Percentiles rank a stretch among this genome's conserved stretches.
Conservation (phyloP, 805 yeast species). For the Candida lessepsii region DNA sequence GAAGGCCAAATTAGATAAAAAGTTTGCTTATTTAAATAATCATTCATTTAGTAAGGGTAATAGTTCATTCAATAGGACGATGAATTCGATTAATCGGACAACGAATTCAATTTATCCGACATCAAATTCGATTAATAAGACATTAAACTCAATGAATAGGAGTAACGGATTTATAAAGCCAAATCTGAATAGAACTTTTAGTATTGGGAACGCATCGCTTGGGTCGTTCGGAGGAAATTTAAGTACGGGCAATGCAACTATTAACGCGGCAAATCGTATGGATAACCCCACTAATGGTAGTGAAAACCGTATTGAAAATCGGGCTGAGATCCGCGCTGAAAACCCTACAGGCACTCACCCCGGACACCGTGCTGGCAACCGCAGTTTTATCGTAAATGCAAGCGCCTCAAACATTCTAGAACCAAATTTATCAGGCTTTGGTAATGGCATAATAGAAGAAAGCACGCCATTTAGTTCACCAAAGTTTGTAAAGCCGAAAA, state of each 20-base stretch:
- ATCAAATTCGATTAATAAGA: constrained; percentile 1
- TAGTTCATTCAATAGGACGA: constrained; percentile 3
- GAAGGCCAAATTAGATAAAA: constrained; percentile 28
- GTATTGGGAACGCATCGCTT: no score
- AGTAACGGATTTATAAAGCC: no score
- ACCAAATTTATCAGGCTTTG: constrained; percentile 35
- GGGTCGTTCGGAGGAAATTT: no score
- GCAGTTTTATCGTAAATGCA: no score
- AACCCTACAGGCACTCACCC: no score
- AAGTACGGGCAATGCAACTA: no score
- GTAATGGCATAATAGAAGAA: constrained; percentile 36
- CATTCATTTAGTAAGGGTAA: constrained; percentile 19
- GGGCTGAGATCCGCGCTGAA: no score
- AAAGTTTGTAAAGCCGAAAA: constrained; percentile 13
- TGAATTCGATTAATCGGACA: constrained; percentile 3
- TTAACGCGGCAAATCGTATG: no score
- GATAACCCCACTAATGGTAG: no score
- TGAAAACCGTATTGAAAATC: no score
- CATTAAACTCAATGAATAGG: constrained; percentile 1
- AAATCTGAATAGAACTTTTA: background rate
- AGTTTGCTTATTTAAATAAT: constrained; percentile 32
- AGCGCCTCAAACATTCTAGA: constrained; percentile 14
- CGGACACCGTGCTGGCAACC: no score
- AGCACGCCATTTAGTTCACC: constrained; percentile 38
- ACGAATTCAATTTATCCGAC: constrained; percentile 1